A percentile compares a stretch with the other conserved stretches of the same genome.
Conservation (phyloP, 805 yeast genomes). For the Hanseniaspora osmophila region DNA sequence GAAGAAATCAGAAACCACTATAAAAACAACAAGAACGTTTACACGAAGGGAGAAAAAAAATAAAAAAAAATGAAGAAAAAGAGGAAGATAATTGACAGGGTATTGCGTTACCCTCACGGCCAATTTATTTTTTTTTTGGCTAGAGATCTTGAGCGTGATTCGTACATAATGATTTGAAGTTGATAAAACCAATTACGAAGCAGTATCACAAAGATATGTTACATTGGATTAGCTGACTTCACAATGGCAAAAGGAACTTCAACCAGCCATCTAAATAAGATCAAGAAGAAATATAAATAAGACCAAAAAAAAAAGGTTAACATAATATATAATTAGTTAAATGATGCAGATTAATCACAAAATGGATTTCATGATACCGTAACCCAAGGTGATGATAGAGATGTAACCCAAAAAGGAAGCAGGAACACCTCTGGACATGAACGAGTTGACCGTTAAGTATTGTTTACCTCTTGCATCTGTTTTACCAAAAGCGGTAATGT, state of each 20-base stretch:
- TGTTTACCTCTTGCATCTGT: conserved; percentile 84
- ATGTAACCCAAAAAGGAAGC: conserved; percentile 62
- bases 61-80: not conserved
- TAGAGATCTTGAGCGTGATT: too few species aligned
- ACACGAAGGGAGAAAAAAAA: not conserved
- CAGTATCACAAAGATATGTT: too few species aligned
- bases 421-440: conserved; percentile 85
- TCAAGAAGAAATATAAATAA: not conserved
- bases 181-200: too few species aligned
- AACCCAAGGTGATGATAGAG: conserved; percentile 68
- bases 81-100: not conserved
- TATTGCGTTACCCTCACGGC: too few species aligned
- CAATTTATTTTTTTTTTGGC: too few species aligned
- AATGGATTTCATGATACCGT: conserved; percentile 45
- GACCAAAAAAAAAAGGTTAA: not conserved
- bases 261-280: not conserved
- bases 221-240: too few species aligned
- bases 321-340: not conserved
- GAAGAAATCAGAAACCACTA: not conserved
- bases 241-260: too few species aligned
- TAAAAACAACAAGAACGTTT: not conserved
- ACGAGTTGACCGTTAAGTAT: conserved; percentile 66
- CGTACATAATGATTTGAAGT: too few species aligned
- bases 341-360: conserved; percentile 9
- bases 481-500: conserved; percentile 92